Evolutionary conservation across 192 early-diverging fungal genomes (phyloP).

Genomic region (Gamsiella multidivaricata): DNA sequence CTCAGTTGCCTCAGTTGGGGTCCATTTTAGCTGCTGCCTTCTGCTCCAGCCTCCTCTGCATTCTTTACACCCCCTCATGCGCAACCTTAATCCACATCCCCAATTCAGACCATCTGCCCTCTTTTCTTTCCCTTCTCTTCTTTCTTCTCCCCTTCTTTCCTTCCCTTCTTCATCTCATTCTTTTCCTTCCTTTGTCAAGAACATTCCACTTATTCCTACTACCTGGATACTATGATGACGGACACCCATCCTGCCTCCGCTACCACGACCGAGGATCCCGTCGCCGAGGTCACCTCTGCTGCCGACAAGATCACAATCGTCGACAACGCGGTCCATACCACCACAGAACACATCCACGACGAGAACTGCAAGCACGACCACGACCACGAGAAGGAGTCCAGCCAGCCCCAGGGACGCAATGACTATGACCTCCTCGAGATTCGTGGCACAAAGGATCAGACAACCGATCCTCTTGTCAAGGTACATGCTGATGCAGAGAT

Average conservation of each 20-base stretch:
- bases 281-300: constrained; percentile 20
- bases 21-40: no score
- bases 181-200: neutral
- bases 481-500: constrained; percentile 18
- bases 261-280: constrained; percentile 6
- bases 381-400: constrained; percentile 13
- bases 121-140: neutral
- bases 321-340: constrained; percentile 19
- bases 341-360: constrained; percentile 38
- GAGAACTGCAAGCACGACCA: constrained; percentile 44
- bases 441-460: constrained; percentile 53
- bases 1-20: no score
- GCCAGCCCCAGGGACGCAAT: constrained; percentile 37
- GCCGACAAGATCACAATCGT: constrained; percentile 28
- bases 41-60: no score
- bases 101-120: neutral
- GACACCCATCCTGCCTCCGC: constrained; percentile 5
- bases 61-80: neutral
- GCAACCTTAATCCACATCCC: neutral
- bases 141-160: constrained; percentile 1
- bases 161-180: neutral
- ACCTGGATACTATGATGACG: constrained; percentile 34
- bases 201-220: neutral
- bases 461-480: constrained; percentile 61
- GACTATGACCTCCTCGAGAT: constrained; percentile 64